Percentiles rank a stretch among this genome's conserved stretches.
These are phyloP conservation scores for Boechera stricta DNA, from an alignment of 345 rosid genomes.

Conservation along the genomic window DNA sequence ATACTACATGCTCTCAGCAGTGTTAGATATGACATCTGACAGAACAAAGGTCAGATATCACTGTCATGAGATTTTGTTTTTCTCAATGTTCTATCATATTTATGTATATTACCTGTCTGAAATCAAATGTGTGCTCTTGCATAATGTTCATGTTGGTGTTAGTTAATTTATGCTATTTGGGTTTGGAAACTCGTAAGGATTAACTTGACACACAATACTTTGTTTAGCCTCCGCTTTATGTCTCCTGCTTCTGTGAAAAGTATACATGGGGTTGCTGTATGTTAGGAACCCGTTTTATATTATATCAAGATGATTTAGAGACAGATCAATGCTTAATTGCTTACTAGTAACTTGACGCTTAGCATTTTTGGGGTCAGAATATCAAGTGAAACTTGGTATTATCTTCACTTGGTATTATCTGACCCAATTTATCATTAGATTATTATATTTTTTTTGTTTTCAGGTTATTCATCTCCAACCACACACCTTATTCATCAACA, in stretches of 20 bases:
- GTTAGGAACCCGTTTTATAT: neutral
- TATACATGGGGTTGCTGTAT: conserved; percentile 16
- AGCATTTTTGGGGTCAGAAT: conserved; percentile 17
- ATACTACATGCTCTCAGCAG: conserved; percentile 88
- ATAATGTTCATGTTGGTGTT: conserved; percentile 20
- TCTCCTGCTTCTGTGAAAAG: conserved; percentile 16
- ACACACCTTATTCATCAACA: conserved; percentile 78
- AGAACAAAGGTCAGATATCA: conserved; percentile 82
- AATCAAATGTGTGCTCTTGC: conserved; percentile 22
- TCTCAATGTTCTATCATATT: conserved; percentile 28
- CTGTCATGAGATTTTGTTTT: conserved; percentile 20
- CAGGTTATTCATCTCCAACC: conserved; percentile 98
- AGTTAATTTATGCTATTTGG: conserved; percentile 19
- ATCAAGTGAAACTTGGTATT: conserved; percentile 17
- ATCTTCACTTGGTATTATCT: conserved; percentile 23
- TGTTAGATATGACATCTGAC: conserved; percentile 83
- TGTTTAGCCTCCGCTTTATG: conserved; percentile 10
- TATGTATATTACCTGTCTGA: neutral
- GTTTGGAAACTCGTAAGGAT: conserved; percentile 8
- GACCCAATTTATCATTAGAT: conserved; percentile 25
- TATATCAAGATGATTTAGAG: conserved; percentile 32
- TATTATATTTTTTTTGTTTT: conserved; percentile 18
- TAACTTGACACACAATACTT: conserved; percentile 12
- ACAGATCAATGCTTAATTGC: conserved; percentile 23
- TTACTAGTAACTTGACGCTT: neutral